Percentiles rank a stretch among this genome's conserved stretches.
These are phyloP conservation scores for Paramecium biaurelia DNA, from an alignment of 73 alveolate genomes.

Conservation along the genomic window DNA sequence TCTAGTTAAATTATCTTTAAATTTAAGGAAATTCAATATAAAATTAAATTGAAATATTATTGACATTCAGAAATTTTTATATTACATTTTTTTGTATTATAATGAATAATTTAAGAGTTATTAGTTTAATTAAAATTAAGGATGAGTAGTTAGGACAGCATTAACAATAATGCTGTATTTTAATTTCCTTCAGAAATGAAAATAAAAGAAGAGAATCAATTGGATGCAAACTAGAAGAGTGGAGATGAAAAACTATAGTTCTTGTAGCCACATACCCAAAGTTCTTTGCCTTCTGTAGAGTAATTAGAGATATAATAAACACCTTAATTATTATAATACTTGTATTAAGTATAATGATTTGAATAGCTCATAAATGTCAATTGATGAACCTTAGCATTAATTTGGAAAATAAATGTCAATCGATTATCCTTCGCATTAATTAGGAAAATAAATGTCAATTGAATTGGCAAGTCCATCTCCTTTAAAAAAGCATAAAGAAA, in stretches of 20 bases:
- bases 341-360: background rate
- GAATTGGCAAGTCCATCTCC: background rate
- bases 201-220: background rate
- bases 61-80: background rate
- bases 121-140: background rate
- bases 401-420: background rate
- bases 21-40: background rate
- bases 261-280: background rate
- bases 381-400: background rate
- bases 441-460: background rate
- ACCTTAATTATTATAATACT: background rate
- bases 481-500: background rate
- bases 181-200: background rate
- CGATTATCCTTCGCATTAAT: background rate
- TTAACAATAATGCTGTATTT: background rate
- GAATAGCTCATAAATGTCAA: constrained; percentile 12
- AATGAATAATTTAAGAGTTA: background rate
- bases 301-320: background rate
- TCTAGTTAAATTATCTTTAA: background rate
- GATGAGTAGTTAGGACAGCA: background rate
- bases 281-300: background rate
- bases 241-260: background rate
- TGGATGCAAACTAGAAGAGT: background rate
- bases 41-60: background rate
- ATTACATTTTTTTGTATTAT: background rate